Evolutionary conservation across 164 flowering plant species (phyloP).

Genomic region (Litsea cubeba): DNA sequence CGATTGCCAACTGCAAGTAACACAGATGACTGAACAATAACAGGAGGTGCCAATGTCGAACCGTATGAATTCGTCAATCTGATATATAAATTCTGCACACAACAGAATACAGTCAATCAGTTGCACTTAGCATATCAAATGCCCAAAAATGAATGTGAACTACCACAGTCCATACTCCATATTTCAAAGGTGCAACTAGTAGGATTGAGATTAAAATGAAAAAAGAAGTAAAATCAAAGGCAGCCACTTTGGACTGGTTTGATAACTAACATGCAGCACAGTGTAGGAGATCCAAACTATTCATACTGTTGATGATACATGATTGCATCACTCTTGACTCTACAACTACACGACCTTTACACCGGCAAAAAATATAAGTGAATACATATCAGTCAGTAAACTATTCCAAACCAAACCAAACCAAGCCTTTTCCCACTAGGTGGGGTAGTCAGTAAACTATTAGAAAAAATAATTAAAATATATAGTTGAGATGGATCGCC

Average conservation of each 20-base stretch:
- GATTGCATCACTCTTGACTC: too few species aligned
- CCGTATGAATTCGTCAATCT: slow-evolving; percentile 64
- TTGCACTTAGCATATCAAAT: neutral
- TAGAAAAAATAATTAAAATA: too few species aligned
- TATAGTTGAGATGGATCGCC: too few species aligned
- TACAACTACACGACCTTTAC: too few species aligned
- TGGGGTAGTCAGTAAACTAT: too few species aligned
- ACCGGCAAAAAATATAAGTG: too few species aligned
- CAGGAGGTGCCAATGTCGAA: slow-evolving; percentile 70
- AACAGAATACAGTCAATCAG: slow-evolving; percentile 5
- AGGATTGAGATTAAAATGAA: neutral
- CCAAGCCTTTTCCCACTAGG: too few species aligned
- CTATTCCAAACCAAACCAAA: too few species aligned
- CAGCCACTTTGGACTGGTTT: neutral
- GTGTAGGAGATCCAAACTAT: neutral
- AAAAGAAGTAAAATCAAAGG: too few species aligned
- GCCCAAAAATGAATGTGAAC: neutral
- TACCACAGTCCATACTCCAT: neutral
- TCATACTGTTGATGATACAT: neutral
- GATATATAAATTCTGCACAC: slow-evolving; percentile 75
- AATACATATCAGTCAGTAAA: too few species aligned
- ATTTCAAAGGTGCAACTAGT: neutral
- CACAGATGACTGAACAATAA: slow-evolving; percentile 65
- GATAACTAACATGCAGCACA: neutral
- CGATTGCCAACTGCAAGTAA: slow-evolving; percentile 56